Conservation (phyloP, 345 rosid genomes). For the Brassica nigra region DNA sequence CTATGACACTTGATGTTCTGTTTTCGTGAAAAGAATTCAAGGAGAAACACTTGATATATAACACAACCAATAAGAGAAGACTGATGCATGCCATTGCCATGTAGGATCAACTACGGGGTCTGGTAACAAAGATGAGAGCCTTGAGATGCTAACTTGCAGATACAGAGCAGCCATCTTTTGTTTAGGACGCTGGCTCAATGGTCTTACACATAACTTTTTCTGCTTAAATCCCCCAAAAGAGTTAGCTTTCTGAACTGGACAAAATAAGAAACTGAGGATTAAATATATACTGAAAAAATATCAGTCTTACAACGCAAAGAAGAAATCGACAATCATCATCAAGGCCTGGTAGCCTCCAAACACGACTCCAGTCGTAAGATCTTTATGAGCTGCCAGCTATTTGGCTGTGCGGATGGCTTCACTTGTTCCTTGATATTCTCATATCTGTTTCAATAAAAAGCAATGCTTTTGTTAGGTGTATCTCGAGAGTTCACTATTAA, state of each 20-base stretch:
- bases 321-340: too few species aligned
- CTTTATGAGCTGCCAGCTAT: conserved; percentile 85
- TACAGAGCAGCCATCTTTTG: too few species aligned
- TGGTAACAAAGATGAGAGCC: too few species aligned
- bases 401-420: conserved; percentile 87
- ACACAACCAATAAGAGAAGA: conserved; percentile 44
- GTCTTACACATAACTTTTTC: too few species aligned
- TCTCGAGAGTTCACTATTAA: too few species aligned
- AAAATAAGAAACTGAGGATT: too few species aligned
- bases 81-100: conserved; percentile 15
- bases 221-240: too few species aligned
- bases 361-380: conserved; percentile 72
- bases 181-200: too few species aligned
- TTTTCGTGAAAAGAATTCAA: not conserved
- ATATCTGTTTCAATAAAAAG: conserved; percentile 62
- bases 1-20: not conserved
- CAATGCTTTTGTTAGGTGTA: conserved; percentile 42
- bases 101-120: conserved; percentile 54
- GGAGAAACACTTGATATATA: not conserved
- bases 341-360: conserved; percentile 50
- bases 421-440: conserved; percentile 87
- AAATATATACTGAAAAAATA: too few species aligned
- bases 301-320: too few species aligned
- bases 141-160: too few species aligned
- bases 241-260: too few species aligned